Conservation (phyloP, 495 filamentous ascomycete genomes). For the Apiosordaria backusii region DNA sequence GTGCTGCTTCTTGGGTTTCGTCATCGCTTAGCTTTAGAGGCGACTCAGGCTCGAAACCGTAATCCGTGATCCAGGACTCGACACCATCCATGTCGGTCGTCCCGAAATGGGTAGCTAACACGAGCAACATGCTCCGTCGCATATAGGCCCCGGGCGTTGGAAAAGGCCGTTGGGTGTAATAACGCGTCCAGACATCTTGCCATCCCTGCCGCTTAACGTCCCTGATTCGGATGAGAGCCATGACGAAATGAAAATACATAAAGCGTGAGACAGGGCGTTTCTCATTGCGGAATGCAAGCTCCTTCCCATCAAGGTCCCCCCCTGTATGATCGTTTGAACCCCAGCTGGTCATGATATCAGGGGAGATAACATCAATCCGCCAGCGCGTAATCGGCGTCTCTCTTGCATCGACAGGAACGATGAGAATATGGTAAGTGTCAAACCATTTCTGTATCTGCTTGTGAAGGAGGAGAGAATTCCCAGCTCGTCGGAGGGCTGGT, state of each 20-base stretch:
- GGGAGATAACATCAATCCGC: slow-evolving; percentile 8
- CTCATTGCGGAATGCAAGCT: slow-evolving; percentile 7
- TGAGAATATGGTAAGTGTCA: slow-evolving; percentile 8
- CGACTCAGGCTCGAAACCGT: slow-evolving; percentile 9
- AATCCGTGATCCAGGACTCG: slow-evolving; percentile 11
- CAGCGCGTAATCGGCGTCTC: slow-evolving; percentile 13
- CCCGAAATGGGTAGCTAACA: slow-evolving; percentile 13
- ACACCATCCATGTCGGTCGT: slow-evolving; percentile 7
- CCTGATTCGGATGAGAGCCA: slow-evolving; percentile 13
- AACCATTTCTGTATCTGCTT: slow-evolving; percentile 5
- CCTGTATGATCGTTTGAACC: background rate
- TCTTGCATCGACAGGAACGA: slow-evolving; percentile 7
- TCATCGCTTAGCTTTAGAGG: slow-evolving; percentile 2
- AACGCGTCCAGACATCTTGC: slow-evolving; percentile 14
- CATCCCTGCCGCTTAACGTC: slow-evolving; percentile 5
- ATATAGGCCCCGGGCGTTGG: slow-evolving; percentile 12
- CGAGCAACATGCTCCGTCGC: slow-evolving; percentile 12
- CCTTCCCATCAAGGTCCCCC: slow-evolving; percentile 4
- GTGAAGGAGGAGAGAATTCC: background rate
- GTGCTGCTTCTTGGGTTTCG: slow-evolving; percentile 9
- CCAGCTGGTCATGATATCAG: background rate
- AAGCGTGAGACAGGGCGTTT: slow-evolving; percentile 14
- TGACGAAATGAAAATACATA: slow-evolving; percentile 20
- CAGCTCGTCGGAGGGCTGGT: slow-evolving; percentile 4
- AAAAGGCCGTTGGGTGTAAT: slow-evolving; percentile 17